Conservation (phyloP, 78 protist species). For the Speleostelium caveatum region DNA sequence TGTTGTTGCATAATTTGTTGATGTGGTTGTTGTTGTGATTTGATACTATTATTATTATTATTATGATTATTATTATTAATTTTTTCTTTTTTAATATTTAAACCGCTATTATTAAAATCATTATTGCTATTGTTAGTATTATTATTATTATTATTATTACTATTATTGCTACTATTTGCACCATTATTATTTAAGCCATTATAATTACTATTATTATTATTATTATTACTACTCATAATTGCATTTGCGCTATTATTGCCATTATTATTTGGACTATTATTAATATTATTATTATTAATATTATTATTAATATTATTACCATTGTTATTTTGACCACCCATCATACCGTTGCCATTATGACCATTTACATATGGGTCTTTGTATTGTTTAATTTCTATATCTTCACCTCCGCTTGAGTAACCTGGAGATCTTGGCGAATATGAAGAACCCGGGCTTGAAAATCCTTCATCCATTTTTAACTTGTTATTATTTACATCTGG, state of each 20-base stretch:
- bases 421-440: conserved; percentile 57
- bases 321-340: too few relatives aligned
- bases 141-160: conserved; percentile 2
- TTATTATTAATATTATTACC: too few relatives aligned
- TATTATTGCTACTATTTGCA: not conserved
- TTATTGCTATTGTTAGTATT: not conserved
- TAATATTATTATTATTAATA: not conserved
- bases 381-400: not conserved
- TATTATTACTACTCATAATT: not conserved
- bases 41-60: not conserved
- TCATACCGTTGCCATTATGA: too few relatives aligned
- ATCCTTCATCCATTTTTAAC: conserved; percentile 12
- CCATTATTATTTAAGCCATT: not conserved
- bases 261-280: not conserved
- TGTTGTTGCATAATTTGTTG: not conserved
- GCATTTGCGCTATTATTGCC: not conserved
- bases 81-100: not conserved
- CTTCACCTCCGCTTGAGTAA: not conserved
- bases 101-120: not conserved
- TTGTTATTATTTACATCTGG: conserved; percentile 8
- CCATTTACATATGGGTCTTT: conserved; percentile 9
- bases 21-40: not conserved
- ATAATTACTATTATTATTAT: conserved; percentile 1
- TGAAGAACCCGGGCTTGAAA: conserved; percentile 48
- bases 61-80: not conserved